phyloP scores from a whole-genome alignment of 2,329 filamentous ascomycete species.

The Geosmithia putterillii region DNA sequence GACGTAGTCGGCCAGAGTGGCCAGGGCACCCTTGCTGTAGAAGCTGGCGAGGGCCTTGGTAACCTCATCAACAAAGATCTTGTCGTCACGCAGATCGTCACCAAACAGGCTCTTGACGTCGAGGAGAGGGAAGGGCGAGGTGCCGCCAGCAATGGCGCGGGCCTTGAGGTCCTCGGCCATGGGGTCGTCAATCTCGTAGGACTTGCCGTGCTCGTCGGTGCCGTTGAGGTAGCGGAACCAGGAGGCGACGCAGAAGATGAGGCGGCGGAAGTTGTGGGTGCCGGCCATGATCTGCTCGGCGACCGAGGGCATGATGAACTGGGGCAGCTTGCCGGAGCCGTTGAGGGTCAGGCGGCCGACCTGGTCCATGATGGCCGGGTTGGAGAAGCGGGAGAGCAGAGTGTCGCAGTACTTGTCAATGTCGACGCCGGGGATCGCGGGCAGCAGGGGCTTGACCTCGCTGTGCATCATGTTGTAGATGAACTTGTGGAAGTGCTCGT shows the following conservation, averaged over 20 bases:
- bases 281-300: slow-evolving; percentile 30
- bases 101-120: slow-evolving; percentile 34
- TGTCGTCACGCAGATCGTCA: slow-evolving; percentile 34
- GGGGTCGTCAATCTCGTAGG: slow-evolving; percentile 30
- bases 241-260: slow-evolving; percentile 32
- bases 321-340: slow-evolving; percentile 40
- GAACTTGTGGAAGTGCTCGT: slow-evolving; percentile 32
- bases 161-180: slow-evolving; percentile 33
- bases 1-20: slow-evolving; percentile 36
- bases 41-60: slow-evolving; percentile 34
- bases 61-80: slow-evolving; percentile 33
- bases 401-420: slow-evolving; percentile 40
- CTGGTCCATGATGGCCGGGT: slow-evolving; percentile 44
- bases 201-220: slow-evolving; percentile 32
- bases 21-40: slow-evolving; percentile 31
- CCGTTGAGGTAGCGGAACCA: slow-evolving; percentile 41
- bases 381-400: slow-evolving; percentile 40
- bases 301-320: slow-evolving; percentile 35
- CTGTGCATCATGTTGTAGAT: slow-evolving; percentile 42
- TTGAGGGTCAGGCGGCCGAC: slow-evolving; percentile 37
- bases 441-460: slow-evolving; percentile 39
- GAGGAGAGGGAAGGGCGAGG: slow-evolving; percentile 26
- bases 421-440: slow-evolving; percentile 34
- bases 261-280: slow-evolving; percentile 28
- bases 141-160: slow-evolving; percentile 28